Evolutionary conservation across 257 asterid genomes (phyloP).

Genomic region (Cynanchum wilfordii): DNA sequence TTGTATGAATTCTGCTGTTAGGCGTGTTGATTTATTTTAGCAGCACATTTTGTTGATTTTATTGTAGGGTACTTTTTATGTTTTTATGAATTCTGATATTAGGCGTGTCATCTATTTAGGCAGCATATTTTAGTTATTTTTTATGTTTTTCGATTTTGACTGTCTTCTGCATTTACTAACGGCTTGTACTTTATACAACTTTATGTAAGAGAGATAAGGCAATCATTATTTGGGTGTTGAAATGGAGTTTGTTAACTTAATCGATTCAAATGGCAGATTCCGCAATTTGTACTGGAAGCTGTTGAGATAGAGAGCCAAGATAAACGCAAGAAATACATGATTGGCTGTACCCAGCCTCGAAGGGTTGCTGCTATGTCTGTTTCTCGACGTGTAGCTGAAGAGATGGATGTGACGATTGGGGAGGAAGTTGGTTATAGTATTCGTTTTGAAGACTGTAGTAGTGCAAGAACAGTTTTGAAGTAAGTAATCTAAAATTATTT

Average conservation of each 20-base stretch:
- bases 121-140: no score
- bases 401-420: constrained; percentile 93
- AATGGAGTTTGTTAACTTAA: background rate
- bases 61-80: no score
- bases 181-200: no score
- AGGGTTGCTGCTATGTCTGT: constrained; percentile 99
- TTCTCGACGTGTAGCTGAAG: constrained; percentile 96
- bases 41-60: background rate
- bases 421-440: constrained; percentile 98
- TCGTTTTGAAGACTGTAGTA: constrained; percentile 94
- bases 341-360: constrained; percentile 96
- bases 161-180: background rate
- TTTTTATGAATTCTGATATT: no score
- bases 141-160: background rate
- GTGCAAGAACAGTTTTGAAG: constrained; percentile 81
- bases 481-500: constrained; percentile 15
- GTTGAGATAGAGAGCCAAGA: constrained; percentile 59
- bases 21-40: background rate
- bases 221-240: background rate
- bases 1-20: background rate
- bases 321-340: constrained; percentile 76
- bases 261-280: constrained; percentile 50
- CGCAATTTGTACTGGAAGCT: constrained; percentile 90
- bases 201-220: no score
- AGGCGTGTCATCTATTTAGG: no score